Conservation (phyloP, 2,329 filamentous ascomycete species). For the Aspergillus caelatus region DNA sequence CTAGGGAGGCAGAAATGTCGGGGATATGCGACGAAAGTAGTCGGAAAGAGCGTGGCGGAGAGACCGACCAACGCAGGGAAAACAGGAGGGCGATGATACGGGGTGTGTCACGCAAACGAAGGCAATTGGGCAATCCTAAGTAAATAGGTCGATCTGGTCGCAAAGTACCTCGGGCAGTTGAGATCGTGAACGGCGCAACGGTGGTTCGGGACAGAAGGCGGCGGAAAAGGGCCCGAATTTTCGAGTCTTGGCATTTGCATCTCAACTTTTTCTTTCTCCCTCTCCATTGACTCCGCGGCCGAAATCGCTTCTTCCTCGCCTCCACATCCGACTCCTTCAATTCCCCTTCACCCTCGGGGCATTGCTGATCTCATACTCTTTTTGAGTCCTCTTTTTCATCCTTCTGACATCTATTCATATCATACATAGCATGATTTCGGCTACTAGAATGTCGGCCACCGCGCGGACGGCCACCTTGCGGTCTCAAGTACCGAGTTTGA, state of each 20-base stretch:
- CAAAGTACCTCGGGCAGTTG: not conserved
- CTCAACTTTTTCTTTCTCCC: slow-evolving; percentile 38
- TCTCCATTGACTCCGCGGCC: slow-evolving; percentile 25
- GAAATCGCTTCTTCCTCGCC: slow-evolving; percentile 28
- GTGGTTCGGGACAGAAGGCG: slow-evolving; percentile 26
- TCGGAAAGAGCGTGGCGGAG: slow-evolving; percentile 18
- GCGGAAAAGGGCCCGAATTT: slow-evolving; percentile 36
- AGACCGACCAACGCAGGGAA: slow-evolving; percentile 5
- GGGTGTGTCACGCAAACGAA: not conserved
- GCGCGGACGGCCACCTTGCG: slow-evolving; percentile 41
- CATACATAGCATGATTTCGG: slow-evolving; percentile 42
- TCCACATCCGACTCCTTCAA: slow-evolving; percentile 19
- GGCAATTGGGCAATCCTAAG: not conserved
- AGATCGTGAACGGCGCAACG: not conserved
- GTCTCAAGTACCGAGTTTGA: slow-evolving; percentile 37
- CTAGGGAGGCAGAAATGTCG: slow-evolving; percentile 9
- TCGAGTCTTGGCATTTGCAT: slow-evolving; percentile 39
- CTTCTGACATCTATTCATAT: slow-evolving; percentile 6
- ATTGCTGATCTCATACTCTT: slow-evolving; percentile 11
- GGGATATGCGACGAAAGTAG: slow-evolving; percentile 12
- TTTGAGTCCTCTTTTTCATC: slow-evolving; percentile 6
- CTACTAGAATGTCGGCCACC: slow-evolving; percentile 40
- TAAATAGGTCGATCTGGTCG: slow-evolving; percentile 7
- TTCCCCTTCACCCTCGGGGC: slow-evolving; percentile 19
- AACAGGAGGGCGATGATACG: not conserved